These are phyloP conservation scores for Batkoa obscura DNA, from an alignment of 371 early-diverging fungal species.

Conservation along the genomic window DNA sequence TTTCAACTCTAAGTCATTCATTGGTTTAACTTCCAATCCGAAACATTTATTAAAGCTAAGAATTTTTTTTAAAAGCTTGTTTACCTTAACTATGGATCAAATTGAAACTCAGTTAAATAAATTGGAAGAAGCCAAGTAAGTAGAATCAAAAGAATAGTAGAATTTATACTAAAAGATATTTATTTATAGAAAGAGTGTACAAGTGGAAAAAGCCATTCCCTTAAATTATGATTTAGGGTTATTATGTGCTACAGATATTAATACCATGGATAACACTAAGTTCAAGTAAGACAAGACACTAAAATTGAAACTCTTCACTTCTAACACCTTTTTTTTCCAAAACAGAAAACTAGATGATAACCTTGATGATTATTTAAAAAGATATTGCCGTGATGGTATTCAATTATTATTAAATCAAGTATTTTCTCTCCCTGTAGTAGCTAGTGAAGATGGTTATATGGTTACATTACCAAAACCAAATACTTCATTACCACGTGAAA, in stretches of 20 bases:
- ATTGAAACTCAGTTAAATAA: background rate
- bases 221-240: constrained; percentile 70
- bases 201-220: constrained; percentile 48
- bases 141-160: background rate
- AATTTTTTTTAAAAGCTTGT: too few species aligned
- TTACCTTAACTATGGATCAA: too few species aligned
- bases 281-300: constrained; percentile 19
- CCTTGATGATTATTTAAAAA: constrained; percentile 41
- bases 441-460: constrained; percentile 52
- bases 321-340: background rate
- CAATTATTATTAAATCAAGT: constrained; percentile 79
- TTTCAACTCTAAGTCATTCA: too few species aligned
- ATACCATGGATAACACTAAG: constrained; percentile 43
- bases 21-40: too few species aligned
- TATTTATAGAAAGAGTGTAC: constrained; percentile 27
- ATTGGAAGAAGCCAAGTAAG: constrained; percentile 4
- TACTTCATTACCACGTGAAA: constrained; percentile 66
- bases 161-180: background rate
- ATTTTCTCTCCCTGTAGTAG: constrained; percentile 55
- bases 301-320: background rate
- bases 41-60: too few species aligned
- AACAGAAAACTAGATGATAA: constrained; percentile 10
- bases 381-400: constrained; percentile 58
- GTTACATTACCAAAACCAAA: constrained; percentile 58
- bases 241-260: constrained; percentile 58